Base-by-base conservation (phyloP, 768 basidiomycete species). In the Termitomyces eurrhizus region DNA sequence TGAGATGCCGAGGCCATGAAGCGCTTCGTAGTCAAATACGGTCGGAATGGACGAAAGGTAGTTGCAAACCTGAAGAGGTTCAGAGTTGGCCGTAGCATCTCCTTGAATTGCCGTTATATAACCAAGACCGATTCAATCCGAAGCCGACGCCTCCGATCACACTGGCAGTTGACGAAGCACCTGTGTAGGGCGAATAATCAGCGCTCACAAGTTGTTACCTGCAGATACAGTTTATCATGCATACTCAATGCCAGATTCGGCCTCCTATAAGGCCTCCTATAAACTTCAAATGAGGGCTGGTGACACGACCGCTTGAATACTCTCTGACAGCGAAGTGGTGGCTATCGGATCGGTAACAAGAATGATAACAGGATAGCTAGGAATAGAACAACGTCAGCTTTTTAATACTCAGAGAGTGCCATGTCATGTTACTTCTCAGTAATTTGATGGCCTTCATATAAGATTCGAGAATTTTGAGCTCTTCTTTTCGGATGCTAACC, bases 1-100 rank as follows among this genome's bases (percentile, higher is more conserved):
- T 57, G 46, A 0, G 58, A 46, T 4, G 62, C 32, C 16, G 57
- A 12, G n/a, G 60, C 46, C 66, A 66, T 66, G 37, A 58, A 46
- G 42, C 42, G 63, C 14, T 66, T 61, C 35, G 63, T 49, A 52
- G 65, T 61, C 21, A 68, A 66, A 63, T 69, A 67, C 37, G 50
- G 36, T 5, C 46, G 61, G 24, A 46, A 54, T 39, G 49, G 49
- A 53, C 54, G 61, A 33, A 53, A 48, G 51, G 46, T 21, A 56
- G 53, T 36, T 24, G 56, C 51, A 61, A 57, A 45, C 56, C 57
- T 64, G 12, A 45, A 54, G 55, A 61, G 33, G 39, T 55, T 52
- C 29, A 12, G 21, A 42, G 54, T 21, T n/a, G 18, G 55, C 8
- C 8, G 33, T 46, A 51, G 59, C 59, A 50, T 41, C 42, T 44